Evolutionary conservation across 352 stramenopile species (phyloP).

Genomic region (Phytophthora citricola): DNA sequence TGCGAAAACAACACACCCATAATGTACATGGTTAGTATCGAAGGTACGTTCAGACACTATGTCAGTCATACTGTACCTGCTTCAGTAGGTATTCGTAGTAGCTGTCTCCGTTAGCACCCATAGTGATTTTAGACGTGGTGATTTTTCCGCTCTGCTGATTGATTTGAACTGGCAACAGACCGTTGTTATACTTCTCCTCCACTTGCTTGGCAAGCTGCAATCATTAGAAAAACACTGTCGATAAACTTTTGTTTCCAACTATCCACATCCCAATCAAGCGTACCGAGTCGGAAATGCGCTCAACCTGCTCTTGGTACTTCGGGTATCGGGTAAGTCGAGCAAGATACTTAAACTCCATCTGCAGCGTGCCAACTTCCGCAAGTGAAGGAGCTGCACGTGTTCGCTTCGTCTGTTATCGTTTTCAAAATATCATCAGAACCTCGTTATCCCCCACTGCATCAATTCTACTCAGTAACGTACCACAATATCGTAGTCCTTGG

Average conservation of each 20-base stretch:
- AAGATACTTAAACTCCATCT: constrained; percentile 88
- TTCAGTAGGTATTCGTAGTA: constrained; percentile 91
- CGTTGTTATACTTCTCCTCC: constrained; percentile 57
- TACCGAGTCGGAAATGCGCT: constrained; percentile 75
- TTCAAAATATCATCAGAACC: neutral
- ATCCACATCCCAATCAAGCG: neutral
- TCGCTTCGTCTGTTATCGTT: constrained; percentile 37
- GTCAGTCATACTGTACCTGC: constrained; percentile 42
- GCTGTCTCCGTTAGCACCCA: constrained; percentile 81
- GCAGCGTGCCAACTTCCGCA: constrained; percentile 72
- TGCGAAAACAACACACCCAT: constrained; percentile 11
- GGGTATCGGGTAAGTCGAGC: constrained; percentile 59
- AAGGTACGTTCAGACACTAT: neutral
- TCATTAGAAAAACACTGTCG: neutral
- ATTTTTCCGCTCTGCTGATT: constrained; percentile 52
- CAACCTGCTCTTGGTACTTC: constrained; percentile 73
- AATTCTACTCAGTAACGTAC: constrained; percentile 24
- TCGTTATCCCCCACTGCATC: neutral
- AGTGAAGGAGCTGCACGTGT: constrained; percentile 53
- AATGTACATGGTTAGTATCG: neutral
- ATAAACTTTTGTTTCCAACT: neutral
- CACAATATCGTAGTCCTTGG: constrained; percentile 74
- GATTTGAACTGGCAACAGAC: constrained; percentile 61
- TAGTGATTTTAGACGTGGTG: constrained; percentile 59
- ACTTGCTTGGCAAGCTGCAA: constrained; percentile 60